Evolutionary conservation across 2,329 filamentous ascomycete species (phyloP), one percentile per base, ranked within the genome.

Genomic region (Fonsecaea nubica): DNA sequence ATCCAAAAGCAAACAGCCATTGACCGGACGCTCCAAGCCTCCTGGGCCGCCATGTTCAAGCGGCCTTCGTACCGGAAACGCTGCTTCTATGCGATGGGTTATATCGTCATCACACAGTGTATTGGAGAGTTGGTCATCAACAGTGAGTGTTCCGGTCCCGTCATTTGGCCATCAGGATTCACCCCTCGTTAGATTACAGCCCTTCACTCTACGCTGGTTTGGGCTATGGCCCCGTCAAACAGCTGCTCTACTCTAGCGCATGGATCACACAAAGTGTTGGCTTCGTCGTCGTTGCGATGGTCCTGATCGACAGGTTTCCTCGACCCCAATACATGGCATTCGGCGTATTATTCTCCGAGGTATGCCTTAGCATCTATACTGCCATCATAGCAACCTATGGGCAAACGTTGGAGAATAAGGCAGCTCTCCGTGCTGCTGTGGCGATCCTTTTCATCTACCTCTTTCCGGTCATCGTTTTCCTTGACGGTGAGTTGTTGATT

Each of bases 321-420:
- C 60, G 67, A 12, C 55, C 60, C 15, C 53, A 62, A 38, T 67
- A 53, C 62, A 69, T 69, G 25, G 64, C 58, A 25, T 58, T 76
- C 25, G 80, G 76, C 36, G 36, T 38, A 38, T 38, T 38, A 13
- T 38, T 38, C 36, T 38, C 36, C 10, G 36, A 38, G 36, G 36
- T 38, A 38, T 38, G 36, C 36, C 36, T 38, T 10, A 38, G 36
- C 36, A 38, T 38, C 36, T 38, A 38, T 38, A 38, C 36, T 9
- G 36, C 36, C 13, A 38, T 38, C 5, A 38, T 38, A 38, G 36
- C 36, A 38, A 38, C 13, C 36, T 38, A 38, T 38, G 36, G 36
- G 36, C 1, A 38, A 10, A 38, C 36, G 36, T 10, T 38, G 36
- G 36, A 38, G 36, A 38, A 38, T 38, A 38, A 38, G 36, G 36